Percentiles rank a stretch among this genome's conserved stretches.
These are phyloP conservation scores for Fusarium cicatricum DNA, from an alignment of 2,329 filamentous ascomycete genomes.

Conservation along the genomic window DNA sequence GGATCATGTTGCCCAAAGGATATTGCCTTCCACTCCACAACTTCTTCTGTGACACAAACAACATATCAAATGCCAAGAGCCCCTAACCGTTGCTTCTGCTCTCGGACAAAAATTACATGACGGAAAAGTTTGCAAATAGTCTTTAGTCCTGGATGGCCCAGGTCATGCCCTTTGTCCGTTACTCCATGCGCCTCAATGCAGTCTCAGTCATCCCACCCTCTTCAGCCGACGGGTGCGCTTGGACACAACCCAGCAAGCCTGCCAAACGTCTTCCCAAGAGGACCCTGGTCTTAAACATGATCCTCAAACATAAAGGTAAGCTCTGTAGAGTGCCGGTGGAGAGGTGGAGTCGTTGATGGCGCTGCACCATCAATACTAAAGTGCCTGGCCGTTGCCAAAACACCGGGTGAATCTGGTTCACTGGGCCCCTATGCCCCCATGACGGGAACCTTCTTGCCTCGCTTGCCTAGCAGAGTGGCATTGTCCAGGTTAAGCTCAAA, in stretches of 20 bases:
- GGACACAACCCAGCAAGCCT: neutral
- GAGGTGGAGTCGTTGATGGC: constrained; percentile 15
- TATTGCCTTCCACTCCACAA: constrained; percentile 20
- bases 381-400: constrained; percentile 7
- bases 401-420: constrained; percentile 11
- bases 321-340: constrained; percentile 25
- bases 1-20: constrained; percentile 32
- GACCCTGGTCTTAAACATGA: constrained; percentile 13
- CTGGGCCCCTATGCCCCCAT: constrained; percentile 48
- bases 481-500: constrained; percentile 95
- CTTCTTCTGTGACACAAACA: constrained; percentile 5
- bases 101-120: constrained; percentile 35
- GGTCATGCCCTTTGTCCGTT: constrained; percentile 30
- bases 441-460: constrained; percentile 62
- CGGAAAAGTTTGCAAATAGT: constrained; percentile 33
- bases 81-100: constrained; percentile 15
- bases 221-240: constrained; percentile 5
- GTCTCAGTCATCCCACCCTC: constrained; percentile 18
- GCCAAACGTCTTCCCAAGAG: constrained; percentile 16
- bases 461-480: constrained; percentile 83
- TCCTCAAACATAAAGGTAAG: constrained; percentile 27
- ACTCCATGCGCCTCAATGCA: constrained; percentile 42
- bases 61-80: constrained; percentile 28
- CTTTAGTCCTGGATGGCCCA: constrained; percentile 23
- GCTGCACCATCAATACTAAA: constrained; percentile 25